A percentile compares a stretch with the other conserved stretches of the same genome.
Conservation (phyloP, 1,284 basidiomycete species). For the Coriolopsis trogii region DNA sequence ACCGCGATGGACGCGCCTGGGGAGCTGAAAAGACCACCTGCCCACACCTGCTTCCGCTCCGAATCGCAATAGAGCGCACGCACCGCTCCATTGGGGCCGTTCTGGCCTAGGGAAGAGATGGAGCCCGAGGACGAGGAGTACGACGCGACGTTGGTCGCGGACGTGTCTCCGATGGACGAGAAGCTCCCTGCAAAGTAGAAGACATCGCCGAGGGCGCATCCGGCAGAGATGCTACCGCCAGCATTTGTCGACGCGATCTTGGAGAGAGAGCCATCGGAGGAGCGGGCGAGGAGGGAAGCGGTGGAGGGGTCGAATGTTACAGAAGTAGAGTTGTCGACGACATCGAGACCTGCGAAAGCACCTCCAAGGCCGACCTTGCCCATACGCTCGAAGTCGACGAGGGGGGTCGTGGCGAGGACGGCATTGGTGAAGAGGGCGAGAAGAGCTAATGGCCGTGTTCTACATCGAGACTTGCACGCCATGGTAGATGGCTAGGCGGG, state of each 20-base stretch:
- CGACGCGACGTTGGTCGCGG: constrained; percentile 71
- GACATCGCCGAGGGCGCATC: constrained; percentile 61
- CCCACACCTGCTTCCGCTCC: constrained; percentile 76
- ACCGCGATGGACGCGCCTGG: constrained; percentile 77
- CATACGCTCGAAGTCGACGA: constrained; percentile 90
- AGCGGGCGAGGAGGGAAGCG: constrained; percentile 71
- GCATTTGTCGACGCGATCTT: constrained; percentile 69
- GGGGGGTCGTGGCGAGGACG: constrained; percentile 66
- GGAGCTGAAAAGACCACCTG: constrained; percentile 81
- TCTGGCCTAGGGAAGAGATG: constrained; percentile 63
- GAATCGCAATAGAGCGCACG: constrained; percentile 84
- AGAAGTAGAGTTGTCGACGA: constrained; percentile 63
- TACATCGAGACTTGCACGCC: constrained; percentile 23
- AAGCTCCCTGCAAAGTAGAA: constrained; percentile 83
- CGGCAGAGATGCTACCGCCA: constrained; percentile 69
- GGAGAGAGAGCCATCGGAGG: constrained; percentile 62
- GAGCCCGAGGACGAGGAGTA: constrained; percentile 63
- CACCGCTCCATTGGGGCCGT: constrained; percentile 73
- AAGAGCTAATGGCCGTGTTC: constrained; percentile 16
- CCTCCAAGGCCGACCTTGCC: constrained; percentile 87
- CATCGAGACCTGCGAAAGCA: constrained; percentile 82
- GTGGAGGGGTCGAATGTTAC: constrained; percentile 67
- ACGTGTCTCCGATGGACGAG: constrained; percentile 59
- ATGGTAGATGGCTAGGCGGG: constrained; percentile 20
- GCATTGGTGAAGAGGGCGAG: constrained; percentile 35